These are phyloP conservation scores for Asparagopsis taxiformis DNA, from an alignment of 31 red algal species.

Conservation along the genomic window DNA sequence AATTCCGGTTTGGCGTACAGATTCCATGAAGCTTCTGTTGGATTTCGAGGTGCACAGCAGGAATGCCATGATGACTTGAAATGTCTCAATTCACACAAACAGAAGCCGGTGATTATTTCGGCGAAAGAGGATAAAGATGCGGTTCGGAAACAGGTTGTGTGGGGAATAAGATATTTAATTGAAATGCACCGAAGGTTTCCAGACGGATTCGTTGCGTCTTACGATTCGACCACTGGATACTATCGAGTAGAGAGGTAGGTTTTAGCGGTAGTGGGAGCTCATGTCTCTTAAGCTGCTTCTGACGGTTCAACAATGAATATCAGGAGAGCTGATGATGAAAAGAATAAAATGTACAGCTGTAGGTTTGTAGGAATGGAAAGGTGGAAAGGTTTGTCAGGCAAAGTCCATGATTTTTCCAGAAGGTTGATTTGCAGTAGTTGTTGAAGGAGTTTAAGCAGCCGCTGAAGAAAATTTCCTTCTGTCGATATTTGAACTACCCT, in stretches of 20 bases:
- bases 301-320: too few species aligned
- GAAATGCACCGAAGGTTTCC: slow-evolving; percentile 17
- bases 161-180: slow-evolving; percentile 24
- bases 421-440: too few species aligned
- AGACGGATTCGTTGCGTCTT: slow-evolving; percentile 24
- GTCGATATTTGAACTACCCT: too few species aligned
- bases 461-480: too few species aligned
- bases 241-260: slow-evolving; percentile 6
- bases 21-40: not conserved
- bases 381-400: too few species aligned
- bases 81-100: slow-evolving; percentile 8
- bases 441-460: too few species aligned
- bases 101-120: slow-evolving; percentile 20
- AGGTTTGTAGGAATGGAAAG: too few species aligned
- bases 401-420: too few species aligned
- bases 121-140: slow-evolving; percentile 1
- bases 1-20: slow-evolving; percentile 68
- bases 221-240: slow-evolving; percentile 8
- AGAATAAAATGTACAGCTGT: too few species aligned
- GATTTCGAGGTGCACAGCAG: slow-evolving; percentile 17
- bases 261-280: too few species aligned
- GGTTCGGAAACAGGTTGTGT: slow-evolving; percentile 6
- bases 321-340: too few species aligned
- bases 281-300: too few species aligned
- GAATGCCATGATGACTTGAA: slow-evolving; percentile 9